Evolutionary conservation across 805 yeast genomes (phyloP), one percentile per base, ranked within the genome.

Genomic region (Jamesozyma rosinii): DNA sequence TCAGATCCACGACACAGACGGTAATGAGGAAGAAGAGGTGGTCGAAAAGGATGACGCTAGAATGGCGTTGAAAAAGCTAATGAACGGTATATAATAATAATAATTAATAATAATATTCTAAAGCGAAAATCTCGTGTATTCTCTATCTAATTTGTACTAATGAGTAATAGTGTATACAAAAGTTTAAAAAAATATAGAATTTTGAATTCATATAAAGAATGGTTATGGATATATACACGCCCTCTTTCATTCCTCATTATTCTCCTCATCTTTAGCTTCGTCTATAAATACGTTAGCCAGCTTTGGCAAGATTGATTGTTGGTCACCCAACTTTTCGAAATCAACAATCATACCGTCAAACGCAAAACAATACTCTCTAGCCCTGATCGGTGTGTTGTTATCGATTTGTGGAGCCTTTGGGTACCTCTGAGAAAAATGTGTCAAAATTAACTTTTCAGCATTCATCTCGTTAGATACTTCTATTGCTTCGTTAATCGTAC

Each of bases 391-490:
- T 15, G 54, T 47, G 42, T 58, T 53, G 35, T 60, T 53, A 24
- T 63, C 60, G 9, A 62, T 50, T 33, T 58, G 58, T 10, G 77
- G 80, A 19, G 78, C 57, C 46, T 75, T 74, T 2, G 85, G 83
- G 56, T 86, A 92, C 49, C 99, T 72, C 49, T 92, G 94, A 45
- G 95, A 83, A 65, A 92, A 89, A 66, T 92, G 99, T 0, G 98
- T 92, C 35, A 92, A 66, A 4, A 92, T 67, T 22, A 87, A 63
- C 49, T 80, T 76, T 26, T 71, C 68, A 20, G 89, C 87, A 19
- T 72, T 64, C 97, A 92, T 90, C 31, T 67, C 61, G 43, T 74
- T 68, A 0, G 85, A 77, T 2, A 88, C 79, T 14, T 66, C 68
- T 24, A 89, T 70, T 0, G 97, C 97, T 57, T 90, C 97, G 18